These are phyloP conservation scores for Senna siamea DNA, from an alignment of 306 rosid genomes.

Conservation along the genomic window DNA sequence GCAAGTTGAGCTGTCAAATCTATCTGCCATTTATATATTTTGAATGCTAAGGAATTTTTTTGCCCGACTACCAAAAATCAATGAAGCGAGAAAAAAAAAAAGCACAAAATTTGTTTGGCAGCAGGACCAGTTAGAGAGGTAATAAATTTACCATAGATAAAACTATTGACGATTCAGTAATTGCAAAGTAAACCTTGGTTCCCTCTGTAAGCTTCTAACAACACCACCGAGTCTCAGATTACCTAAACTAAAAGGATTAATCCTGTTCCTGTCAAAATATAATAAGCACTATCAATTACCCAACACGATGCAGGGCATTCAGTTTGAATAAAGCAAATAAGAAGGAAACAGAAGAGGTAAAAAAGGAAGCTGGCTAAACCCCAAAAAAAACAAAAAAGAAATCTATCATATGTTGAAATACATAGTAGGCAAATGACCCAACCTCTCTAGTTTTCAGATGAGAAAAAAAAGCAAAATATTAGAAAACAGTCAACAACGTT, in stretches of 20 bases:
- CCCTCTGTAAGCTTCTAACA: conserved; percentile 32
- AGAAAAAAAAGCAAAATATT: neutral
- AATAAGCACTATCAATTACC: conserved; percentile 33
- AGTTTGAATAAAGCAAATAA: conserved; percentile 9
- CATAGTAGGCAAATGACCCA: too few relatives aligned
- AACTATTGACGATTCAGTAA: conserved; percentile 39
- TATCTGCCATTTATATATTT: conserved; percentile 34
- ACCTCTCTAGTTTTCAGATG: too few relatives aligned
- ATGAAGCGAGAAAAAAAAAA: too few relatives aligned
- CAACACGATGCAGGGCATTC: neutral
- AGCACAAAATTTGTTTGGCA: too few relatives aligned
- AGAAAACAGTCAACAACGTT: neutral
- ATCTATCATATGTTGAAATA: too few relatives aligned
- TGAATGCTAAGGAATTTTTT: conserved; percentile 31
- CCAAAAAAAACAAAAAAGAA: too few relatives aligned
- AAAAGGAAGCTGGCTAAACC: neutral
- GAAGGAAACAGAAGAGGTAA: neutral
- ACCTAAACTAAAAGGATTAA: conserved; percentile 28
- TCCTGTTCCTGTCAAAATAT: conserved; percentile 53
- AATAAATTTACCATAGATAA: conserved; percentile 39
- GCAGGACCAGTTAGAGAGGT: conserved; percentile 48
- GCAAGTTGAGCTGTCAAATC: conserved; percentile 40
- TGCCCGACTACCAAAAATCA: conserved; percentile 24
- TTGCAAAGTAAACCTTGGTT: conserved; percentile 48
- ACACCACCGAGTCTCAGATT: conserved; percentile 28